Percentiles rank a stretch among this genome's conserved stretches.
These are phyloP conservation scores for Backusella parvicylindrica DNA, from an alignment of 192 early-diverging fungal species.

Conservation along the genomic window DNA sequence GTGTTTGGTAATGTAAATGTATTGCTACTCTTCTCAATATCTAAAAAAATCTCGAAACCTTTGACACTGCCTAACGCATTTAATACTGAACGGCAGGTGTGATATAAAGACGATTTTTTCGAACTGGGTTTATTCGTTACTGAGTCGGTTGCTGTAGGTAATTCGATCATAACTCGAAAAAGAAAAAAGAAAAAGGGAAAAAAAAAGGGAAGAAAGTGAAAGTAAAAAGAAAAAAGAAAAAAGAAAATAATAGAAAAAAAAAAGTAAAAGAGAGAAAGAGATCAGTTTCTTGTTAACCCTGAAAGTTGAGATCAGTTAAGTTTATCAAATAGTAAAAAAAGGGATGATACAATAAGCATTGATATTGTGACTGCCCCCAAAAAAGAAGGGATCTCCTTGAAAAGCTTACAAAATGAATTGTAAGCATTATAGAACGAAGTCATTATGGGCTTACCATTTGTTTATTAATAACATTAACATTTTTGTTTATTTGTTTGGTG, in stretches of 20 bases:
- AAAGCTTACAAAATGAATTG: neutral
- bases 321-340: slow-evolving; percentile 1
- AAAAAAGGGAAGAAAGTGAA: neutral
- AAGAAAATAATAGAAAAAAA: neutral
- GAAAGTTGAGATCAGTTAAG: slow-evolving; percentile 1
- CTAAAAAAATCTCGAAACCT: slow-evolving; percentile 59
- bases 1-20: slow-evolving; percentile 28
- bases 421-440: neutral
- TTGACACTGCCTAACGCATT: slow-evolving; percentile 67
- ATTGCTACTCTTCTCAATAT: slow-evolving; percentile 21
- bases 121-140: slow-evolving; percentile 48
- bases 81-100: slow-evolving; percentile 63
- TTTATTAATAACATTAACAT: neutral
- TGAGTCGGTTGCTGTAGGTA: slow-evolving; percentile 31
- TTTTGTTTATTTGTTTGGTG: neutral
- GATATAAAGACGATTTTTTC: slow-evolving; percentile 64
- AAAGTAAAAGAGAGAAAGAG: neutral
- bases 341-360: neutral
- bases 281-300: neutral
- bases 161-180: slow-evolving; percentile 24
- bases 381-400: neutral
- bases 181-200: neutral
- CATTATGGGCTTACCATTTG: neutral
- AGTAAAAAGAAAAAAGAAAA: neutral
- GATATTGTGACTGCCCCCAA: slow-evolving; percentile 2